phyloP scores from a whole-genome alignment of 78 protist species.

The Acrasis kona region DNA sequence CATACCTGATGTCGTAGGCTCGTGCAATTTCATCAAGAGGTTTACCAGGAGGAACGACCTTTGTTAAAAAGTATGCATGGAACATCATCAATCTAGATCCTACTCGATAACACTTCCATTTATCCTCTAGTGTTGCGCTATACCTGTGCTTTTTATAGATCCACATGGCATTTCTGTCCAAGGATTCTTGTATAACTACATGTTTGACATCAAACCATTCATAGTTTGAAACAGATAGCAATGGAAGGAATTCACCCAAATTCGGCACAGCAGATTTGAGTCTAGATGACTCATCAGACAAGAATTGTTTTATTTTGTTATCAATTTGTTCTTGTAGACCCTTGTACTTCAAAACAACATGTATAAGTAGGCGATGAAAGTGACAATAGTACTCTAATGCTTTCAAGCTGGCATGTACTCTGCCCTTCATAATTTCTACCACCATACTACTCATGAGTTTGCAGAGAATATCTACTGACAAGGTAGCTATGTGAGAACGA shows the following conservation, averaged over 20 bases:
- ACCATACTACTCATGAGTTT: slow-evolving; percentile 15
- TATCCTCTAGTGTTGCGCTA: not conserved
- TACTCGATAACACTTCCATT: not conserved
- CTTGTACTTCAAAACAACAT: not conserved
- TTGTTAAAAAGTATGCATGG: not conserved
- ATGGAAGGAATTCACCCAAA: not conserved
- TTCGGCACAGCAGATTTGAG: not conserved
- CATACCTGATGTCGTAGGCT: not conserved
- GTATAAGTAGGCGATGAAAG: slow-evolving; percentile 10
- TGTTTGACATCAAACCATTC: not conserved
- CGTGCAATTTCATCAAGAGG: not conserved
- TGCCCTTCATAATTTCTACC: slow-evolving; percentile 20
- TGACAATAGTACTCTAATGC: slow-evolving; percentile 10
- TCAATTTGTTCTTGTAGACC: slow-evolving; percentile 6
- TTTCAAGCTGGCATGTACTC: slow-evolving; percentile 8
- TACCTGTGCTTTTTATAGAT: not conserved
- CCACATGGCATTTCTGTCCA: not conserved
- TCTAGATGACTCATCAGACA: not conserved
- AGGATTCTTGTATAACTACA: not conserved
- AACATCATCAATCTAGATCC: not conserved
- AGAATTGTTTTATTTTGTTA: not conserved
- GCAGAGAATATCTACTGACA: not conserved
- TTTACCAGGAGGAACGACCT: not conserved
- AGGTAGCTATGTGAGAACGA: too few species aligned
- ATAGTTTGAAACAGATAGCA: not conserved